Evolutionary conservation across 139 green algal genomes (phyloP).

Genomic region (Chlorella sorokiniana): DNA sequence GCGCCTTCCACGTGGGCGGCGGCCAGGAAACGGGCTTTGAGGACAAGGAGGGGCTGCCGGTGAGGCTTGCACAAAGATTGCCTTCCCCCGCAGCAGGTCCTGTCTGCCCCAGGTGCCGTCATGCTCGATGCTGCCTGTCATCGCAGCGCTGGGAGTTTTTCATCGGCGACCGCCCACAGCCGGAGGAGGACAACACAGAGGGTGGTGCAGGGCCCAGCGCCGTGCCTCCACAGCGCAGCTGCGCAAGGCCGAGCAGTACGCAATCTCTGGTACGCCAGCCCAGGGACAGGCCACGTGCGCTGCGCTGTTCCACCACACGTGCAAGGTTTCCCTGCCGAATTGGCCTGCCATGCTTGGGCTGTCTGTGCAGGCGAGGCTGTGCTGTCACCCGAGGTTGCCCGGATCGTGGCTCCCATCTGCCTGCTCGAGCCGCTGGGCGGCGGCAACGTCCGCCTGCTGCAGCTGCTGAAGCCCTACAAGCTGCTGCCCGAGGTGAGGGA

Average conservation of each 20-base stretch:
- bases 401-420: neutral
- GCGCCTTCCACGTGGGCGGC: conserved; percentile 73
- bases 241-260: conserved; percentile 11
- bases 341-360: neutral
- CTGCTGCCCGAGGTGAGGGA: neutral
- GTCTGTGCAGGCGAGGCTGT: conserved; percentile 52
- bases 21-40: conserved; percentile 45
- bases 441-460: neutral
- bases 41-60: conserved; percentile 40
- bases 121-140: neutral
- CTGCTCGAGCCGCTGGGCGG: conserved; percentile 15
- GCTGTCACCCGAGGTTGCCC: conserved; percentile 52
- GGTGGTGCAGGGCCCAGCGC: neutral
- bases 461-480: conserved; percentile 17
- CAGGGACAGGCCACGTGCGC: neutral
- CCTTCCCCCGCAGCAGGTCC: neutral
- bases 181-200: neutral
- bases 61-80: neutral
- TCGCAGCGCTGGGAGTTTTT: conserved; percentile 79
- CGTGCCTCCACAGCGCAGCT: conserved; percentile 50
- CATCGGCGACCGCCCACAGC: conserved; percentile 55
- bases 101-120: neutral
- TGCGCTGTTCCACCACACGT: neutral
- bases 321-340: neutral
- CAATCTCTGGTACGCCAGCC: neutral